These are phyloP conservation scores for Xerocomus spinulosus DNA, from an alignment of 768 basidiomycete species.

Conservation along the genomic window DNA sequence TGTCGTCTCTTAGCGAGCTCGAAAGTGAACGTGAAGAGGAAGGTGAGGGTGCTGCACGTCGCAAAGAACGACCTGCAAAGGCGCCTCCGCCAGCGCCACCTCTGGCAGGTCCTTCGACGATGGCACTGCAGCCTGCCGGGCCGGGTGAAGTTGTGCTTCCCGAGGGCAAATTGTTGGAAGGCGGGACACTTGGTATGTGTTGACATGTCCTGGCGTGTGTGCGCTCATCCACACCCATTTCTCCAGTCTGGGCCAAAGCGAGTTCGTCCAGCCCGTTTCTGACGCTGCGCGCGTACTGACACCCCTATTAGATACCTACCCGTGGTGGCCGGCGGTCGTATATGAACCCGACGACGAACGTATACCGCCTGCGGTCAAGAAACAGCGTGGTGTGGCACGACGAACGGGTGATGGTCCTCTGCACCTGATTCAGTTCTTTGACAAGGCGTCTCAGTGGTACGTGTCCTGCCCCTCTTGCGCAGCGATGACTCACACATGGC, in stretches of 20 bases:
- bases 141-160: constrained; percentile 33
- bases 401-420: constrained; percentile 39
- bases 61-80: constrained; percentile 3
- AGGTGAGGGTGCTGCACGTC: constrained; percentile 4
- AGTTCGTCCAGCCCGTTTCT: constrained; percentile 35
- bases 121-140: constrained; percentile 13
- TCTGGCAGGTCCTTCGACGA: constrained; percentile 7
- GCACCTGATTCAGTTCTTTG: constrained; percentile 78
- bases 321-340: constrained; percentile 87
- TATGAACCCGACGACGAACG: constrained; percentile 54
- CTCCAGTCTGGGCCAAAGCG: constrained; percentile 79
- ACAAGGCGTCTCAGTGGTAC: constrained; percentile 61
- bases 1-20: constrained; percentile 45
- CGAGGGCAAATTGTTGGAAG: constrained; percentile 37
- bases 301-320: constrained; percentile 56
- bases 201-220: not conserved
- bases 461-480: no score
- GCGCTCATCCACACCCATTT: not conserved
- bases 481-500: not conserved
- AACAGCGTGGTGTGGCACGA: constrained; percentile 27
- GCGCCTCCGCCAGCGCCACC: constrained; percentile 1
- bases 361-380: constrained; percentile 44
- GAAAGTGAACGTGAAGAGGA: constrained; percentile 34
- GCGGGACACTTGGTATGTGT: constrained; percentile 62
- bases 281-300: constrained; percentile 1